Evolutionary conservation across 306 rosid species (phyloP), one percentile per base, ranked within the genome.

Genomic region (Canavalia gladiata): DNA sequence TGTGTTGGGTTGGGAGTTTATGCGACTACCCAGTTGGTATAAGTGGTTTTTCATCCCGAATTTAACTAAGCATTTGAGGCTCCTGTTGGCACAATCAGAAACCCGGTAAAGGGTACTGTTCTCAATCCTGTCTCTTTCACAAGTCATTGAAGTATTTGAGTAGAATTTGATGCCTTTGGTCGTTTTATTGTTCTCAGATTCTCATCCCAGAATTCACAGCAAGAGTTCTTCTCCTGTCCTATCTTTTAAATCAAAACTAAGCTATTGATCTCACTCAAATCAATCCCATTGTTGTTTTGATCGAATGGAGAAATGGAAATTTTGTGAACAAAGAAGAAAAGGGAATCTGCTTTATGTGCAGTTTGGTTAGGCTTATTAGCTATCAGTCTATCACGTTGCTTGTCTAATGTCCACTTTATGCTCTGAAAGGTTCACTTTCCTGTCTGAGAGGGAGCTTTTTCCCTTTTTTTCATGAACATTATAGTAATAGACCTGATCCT

Each of bases 361-460:
- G 87, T 81, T 84, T 78, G 85, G 83, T 87, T 89, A 88, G 90
- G 33, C 33, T 25, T 5, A 4, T 1, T 55, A 55, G 60, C 90
- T 86, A 94, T 90, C 75, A 79, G 88, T 89, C 76, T 81, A 84
- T 87, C 83, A 83, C 89, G 78, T 78, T 81, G 86, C 84, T 85
- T 81, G 83, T 84, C 91, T 34, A 18, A 77, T 77, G 85, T 81
- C 84, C 75, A 82, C 94, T 91, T 89, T 90, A 89, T 89, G 89
- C 94, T 90, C 92, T 90, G 88, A 89, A 92, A 91, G 95, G 88
- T 87, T 90, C 91, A 83, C 98, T 91, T 94, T 91, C 89, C 84
- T 90, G 89, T 87, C 87, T 66, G 77, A 77, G 57, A 75, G 81
- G 75, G 46, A 84, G 74, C 81, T 79, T 81, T 78, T 78, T 49